These are phyloP conservation scores for Ustilago crameri DNA, from an alignment of 1,284 basidiomycete genomes.

Conservation along the genomic window DNA sequence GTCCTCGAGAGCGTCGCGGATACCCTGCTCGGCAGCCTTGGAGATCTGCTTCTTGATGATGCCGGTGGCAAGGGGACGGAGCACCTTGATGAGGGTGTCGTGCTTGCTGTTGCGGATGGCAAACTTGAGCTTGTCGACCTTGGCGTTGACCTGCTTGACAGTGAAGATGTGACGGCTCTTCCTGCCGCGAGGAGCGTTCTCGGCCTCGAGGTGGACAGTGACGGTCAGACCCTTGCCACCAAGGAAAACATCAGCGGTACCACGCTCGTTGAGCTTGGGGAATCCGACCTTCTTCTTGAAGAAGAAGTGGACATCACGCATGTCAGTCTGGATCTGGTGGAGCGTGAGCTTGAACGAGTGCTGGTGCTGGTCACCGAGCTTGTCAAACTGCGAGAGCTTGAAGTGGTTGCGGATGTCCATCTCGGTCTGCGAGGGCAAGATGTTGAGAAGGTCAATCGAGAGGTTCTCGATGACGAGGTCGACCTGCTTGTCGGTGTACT, in stretches of 20 bases:
- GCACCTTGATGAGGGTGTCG: conserved; percentile 86
- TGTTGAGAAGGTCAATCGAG: conserved; percentile 80
- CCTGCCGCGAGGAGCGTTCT: conserved; percentile 69
- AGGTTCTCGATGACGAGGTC: conserved; percentile 86
- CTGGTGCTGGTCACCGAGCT: conserved; percentile 54
- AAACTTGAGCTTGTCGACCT: conserved; percentile 86
- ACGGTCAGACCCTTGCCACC: conserved; percentile 79
- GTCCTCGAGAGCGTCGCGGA: conserved; percentile 84
- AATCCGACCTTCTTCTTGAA: conserved; percentile 73
- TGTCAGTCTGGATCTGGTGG: conserved; percentile 91
- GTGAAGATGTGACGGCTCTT: conserved; percentile 75
- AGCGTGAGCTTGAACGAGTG: conserved; percentile 62
- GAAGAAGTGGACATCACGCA: conserved; percentile 89
- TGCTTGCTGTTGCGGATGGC: conserved; percentile 90
- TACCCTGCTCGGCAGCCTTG: conserved; percentile 81
- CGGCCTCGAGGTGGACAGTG: conserved; percentile 73
- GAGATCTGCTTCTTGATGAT: conserved; percentile 91
- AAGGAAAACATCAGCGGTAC: conserved; percentile 87
- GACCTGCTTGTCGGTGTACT: conserved; percentile 71
- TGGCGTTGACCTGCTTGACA: conserved; percentile 81
- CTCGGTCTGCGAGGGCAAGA: conserved; percentile 76
- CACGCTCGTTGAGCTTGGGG: conserved; percentile 85
- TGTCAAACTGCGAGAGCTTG: conserved; percentile 73
- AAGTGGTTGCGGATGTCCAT: conserved; percentile 85
- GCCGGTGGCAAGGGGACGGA: conserved; percentile 69